Base-by-base conservation (phyloP, 345 rosid species). In the Citrus hindsii region DNA sequence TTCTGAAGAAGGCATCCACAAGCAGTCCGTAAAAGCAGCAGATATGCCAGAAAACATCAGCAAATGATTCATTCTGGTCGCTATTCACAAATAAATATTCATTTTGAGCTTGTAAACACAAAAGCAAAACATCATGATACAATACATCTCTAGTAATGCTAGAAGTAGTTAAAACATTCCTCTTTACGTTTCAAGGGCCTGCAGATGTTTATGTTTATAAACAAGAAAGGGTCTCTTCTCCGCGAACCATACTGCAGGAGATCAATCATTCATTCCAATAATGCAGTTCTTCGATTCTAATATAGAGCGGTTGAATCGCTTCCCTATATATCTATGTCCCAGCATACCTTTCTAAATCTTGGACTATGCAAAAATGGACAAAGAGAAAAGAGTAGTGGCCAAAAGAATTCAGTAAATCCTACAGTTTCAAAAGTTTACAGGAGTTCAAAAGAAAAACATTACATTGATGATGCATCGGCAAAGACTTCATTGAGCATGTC, bases 401-500 rank as follows among this genome's bases (percentile, higher is more conserved):
- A 66, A 81, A 86, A 81, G 77, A 84, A 83, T 83, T 40, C 67
- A 83, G 76, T 67, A 80, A 82, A 82, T 82, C 77, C 86, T 84
- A 84, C 59, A 74, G 53, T 76, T 70, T 61, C 25, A 83, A 58
- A 80, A 83, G 40, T 66, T 80, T 83, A 77, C 81, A 82, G 48
- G 78, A 77, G 83, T 82, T 76, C 65, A 80, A 80, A 82, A 77
- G 78, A 71, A 85, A 85, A 81, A 74, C 83, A 82, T 85, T 87
- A 84, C 85, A 81, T 80, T 79, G 86, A 83, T 62, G 86, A 76
- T n/a, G 85, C 80, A 76, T 89, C 85, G 10, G 82, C 64, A 68
- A 85, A 84, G 82, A 81, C 88, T 38, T 81, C 86, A 61, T 85
- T 76, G 61, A 89, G 82, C 86, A 85, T 81, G 56, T 85, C 90